Base-by-base conservation (phyloP, 495 filamentous ascomycete genomes). In the Talaromyces thailandensis region DNA sequence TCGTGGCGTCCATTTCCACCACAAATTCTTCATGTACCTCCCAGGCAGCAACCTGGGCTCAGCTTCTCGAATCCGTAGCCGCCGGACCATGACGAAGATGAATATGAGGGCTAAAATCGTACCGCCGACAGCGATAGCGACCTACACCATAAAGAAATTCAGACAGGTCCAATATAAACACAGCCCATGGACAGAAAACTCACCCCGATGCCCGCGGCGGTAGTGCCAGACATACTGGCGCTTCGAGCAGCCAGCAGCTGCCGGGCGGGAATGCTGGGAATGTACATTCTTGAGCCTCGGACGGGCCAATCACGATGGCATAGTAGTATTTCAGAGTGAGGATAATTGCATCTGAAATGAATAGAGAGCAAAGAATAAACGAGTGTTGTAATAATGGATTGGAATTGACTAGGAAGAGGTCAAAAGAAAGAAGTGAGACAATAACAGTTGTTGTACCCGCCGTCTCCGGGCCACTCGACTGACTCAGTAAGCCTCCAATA, bases 41-140 rank as follows among this genome's bases (percentile, higher is more conserved):
- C 80, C 82, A 12, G 85, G 87, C 31, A 87, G 71, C 65, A 82
- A 86, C 70, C 77, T 82, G 18, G 82, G 84, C 43, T 82, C 76
- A 45, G 75, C 79, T 60, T 81, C 67, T 64, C 72, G 71, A 52
- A 74, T 72, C 35, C 81, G 83, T 43, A 83, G 67, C 60, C 72
- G 69, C 3, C 82, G 80, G 24, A 82, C 68, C 31, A 77, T 62
- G 56, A 82, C 75, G 67, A 78, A 84, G 53, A 69, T 25, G 62
- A 81, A 63, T 29, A 80, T 52, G 24, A 78, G 48, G n/a, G 74
- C 71, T n/a, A 80, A 40, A 23, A 75, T 37, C 58, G 76, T 70
- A 43, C 75, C 70, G 32, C 80, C 64, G 28, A 68, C 65, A 14
- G 71, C 75, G n/a, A 73, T 73, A 61, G 66, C 51, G 53, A 73